A percentile compares a stretch with the other conserved stretches of the same genome.
phyloP scores from a whole-genome alignment of 352 stramenopile genomes.

The Globisporangium polare region DNA sequence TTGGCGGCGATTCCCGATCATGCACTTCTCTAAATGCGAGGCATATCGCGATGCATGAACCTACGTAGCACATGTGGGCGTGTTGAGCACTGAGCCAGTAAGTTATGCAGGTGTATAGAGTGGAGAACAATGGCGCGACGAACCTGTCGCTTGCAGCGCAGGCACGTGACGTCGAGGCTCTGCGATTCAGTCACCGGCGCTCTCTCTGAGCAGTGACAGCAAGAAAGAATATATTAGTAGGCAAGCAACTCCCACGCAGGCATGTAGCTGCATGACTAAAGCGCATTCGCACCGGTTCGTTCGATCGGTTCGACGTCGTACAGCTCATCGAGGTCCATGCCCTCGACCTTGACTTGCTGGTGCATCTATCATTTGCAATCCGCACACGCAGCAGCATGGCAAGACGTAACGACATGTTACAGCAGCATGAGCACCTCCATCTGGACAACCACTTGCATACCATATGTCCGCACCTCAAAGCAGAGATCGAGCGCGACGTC shows the following conservation, averaged over 20 bases:
- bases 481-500: slow-evolving; percentile 64
- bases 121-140: not conserved
- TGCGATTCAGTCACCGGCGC: slow-evolving; percentile 35
- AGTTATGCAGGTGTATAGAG: not conserved
- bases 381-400: not conserved
- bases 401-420: not conserved
- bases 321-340: slow-evolving; percentile 65
- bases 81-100: no score
- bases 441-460: no score
- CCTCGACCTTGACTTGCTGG: slow-evolving; percentile 47
- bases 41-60: slow-evolving; percentile 70
- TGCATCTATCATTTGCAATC: slow-evolving; percentile 38
- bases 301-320: slow-evolving; percentile 67
- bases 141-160: slow-evolving; percentile 65
- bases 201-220: slow-evolving; percentile 11
- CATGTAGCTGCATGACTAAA: not conserved
- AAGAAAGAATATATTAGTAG: not conserved
- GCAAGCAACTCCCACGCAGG: not conserved
- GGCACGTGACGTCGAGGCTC: slow-evolving; percentile 56
- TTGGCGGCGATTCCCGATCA: slow-evolving; percentile 50
- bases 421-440: not conserved
- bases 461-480: slow-evolving; percentile 39
- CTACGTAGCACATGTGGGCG: slow-evolving; percentile 9
- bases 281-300: slow-evolving; percentile 16
- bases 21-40: slow-evolving; percentile 72